phyloP scores from a whole-genome alignment of 345 rosid species.

The Populus davidiana region DNA sequence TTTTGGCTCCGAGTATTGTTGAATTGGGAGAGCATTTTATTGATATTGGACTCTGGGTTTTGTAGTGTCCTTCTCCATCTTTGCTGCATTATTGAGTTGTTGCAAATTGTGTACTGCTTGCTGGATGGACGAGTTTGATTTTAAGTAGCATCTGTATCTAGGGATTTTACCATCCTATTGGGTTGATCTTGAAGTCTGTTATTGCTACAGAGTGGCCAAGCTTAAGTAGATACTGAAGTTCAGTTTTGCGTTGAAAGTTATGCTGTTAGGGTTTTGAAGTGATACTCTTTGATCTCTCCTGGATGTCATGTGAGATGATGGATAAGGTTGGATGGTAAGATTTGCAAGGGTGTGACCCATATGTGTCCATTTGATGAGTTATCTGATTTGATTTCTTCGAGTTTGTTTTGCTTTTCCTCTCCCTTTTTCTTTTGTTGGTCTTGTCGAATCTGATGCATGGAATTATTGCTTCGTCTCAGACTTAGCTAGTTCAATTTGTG shows the following conservation, averaged over 20 bases:
- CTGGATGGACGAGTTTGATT: conserved; percentile 14
- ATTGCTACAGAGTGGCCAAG: conserved; percentile 13
- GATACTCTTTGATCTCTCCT: neutral
- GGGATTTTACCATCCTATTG: neutral
- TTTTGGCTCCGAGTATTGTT: neutral
- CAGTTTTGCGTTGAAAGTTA: neutral
- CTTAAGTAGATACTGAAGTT: conserved; percentile 1
- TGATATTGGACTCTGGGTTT: neutral
- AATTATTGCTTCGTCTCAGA: neutral
- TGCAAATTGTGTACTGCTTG: conserved; percentile 6
- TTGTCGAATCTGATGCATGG: neutral
- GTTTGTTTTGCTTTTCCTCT: neutral
- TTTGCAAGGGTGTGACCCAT: neutral
- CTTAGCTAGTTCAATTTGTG: neutral
- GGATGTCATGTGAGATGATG: neutral
- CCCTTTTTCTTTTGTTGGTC: neutral
- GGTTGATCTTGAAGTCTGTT: conserved; percentile 17
- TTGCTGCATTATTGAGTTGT: conserved; percentile 1
- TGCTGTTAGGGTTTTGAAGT: neutral
- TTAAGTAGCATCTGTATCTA: neutral
- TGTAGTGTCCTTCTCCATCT: conserved; percentile 8
- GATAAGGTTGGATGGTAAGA: neutral
- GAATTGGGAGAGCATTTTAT: neutral
- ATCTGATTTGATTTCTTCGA: neutral
- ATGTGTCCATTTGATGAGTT: neutral